A percentile compares a stretch with the other conserved stretches of the same genome.
Evolutionary conservation across 345 rosid genomes (phyloP).

Genomic region (Euclidium syriacum): DNA sequence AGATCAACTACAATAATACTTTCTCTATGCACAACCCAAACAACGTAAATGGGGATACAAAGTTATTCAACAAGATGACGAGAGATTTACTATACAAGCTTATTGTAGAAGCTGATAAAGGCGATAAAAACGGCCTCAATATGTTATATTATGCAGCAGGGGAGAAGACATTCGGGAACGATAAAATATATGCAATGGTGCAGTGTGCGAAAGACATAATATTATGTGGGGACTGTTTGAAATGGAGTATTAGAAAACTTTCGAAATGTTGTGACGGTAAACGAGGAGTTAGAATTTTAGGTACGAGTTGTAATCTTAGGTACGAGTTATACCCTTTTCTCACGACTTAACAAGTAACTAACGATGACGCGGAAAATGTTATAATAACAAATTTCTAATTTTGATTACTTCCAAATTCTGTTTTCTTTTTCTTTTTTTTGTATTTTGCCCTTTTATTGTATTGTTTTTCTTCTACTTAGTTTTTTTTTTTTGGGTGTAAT

Average conservation of each 20-base stretch:
- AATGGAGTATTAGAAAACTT: conserved; percentile 17
- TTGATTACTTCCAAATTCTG: no score
- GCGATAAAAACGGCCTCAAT: conserved; percentile 16
- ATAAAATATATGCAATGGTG: conserved; percentile 4
- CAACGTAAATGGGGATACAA: conserved; percentile 23
- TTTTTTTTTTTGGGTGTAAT: no score
- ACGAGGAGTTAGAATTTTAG: conserved; percentile 7
- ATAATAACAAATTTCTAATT: no score
- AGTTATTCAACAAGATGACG: conserved; percentile 26
- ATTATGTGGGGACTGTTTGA: background rate
- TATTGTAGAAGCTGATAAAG: background rate
- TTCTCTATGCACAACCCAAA: conserved; percentile 27
- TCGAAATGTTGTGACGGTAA: conserved; percentile 27
- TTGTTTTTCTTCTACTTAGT: no score
- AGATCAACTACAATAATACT: conserved; percentile 30
- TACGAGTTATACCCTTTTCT: conserved; percentile 15
- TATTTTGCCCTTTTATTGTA: no score
- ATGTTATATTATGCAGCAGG: background rate
- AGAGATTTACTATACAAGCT: conserved; percentile 28
- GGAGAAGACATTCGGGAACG: conserved; percentile 14
- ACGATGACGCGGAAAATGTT: no score
- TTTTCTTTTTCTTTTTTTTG: no score
- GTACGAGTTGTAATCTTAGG: conserved; percentile 13
- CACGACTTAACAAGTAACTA: conserved; percentile 33
- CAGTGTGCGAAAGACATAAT: background rate